Conservation (phyloP, 768 basidiomycete species). For the Boletus rubescentipes region DNA sequence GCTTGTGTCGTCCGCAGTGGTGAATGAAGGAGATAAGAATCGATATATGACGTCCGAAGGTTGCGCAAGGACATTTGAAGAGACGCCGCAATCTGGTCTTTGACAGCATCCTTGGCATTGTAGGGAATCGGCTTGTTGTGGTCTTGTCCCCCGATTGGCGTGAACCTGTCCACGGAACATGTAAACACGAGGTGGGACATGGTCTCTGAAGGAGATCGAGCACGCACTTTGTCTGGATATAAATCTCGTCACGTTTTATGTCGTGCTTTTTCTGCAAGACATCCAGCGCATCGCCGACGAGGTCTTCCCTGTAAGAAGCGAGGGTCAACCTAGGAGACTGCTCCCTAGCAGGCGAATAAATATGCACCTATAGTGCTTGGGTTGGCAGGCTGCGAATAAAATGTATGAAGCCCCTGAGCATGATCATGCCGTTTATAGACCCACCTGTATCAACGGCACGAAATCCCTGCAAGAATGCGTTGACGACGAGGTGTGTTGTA, state of each 20-base stretch:
- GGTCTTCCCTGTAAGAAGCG: constrained; percentile 58
- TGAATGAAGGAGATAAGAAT: constrained; percentile 78
- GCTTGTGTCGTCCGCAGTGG: constrained; percentile 57
- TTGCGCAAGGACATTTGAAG: constrained; percentile 64
- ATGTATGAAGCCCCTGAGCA: constrained; percentile 16
- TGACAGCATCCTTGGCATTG: constrained; percentile 49
- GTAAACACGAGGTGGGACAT: background rate
- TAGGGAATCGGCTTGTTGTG: constrained; percentile 70
- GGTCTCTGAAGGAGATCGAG: background rate
- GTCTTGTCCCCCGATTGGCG: constrained; percentile 74
- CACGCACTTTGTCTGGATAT: constrained; percentile 75
- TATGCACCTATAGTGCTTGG: constrained; percentile 65
- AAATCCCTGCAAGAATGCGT: constrained; percentile 75
- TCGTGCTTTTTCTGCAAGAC: constrained; percentile 54
- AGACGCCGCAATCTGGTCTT: constrained; percentile 61
- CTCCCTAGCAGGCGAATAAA: background rate
- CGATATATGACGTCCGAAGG: constrained; percentile 70
- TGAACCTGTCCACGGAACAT: constrained; percentile 50
- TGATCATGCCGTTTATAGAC: constrained; percentile 19
- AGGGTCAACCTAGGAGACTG: background rate
- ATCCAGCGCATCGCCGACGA: constrained; percentile 73
- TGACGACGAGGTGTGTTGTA: constrained; percentile 65
- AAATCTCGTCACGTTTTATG: constrained; percentile 67
- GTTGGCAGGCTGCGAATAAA: constrained; percentile 53
- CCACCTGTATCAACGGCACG: constrained; percentile 81